phyloP scores from a whole-genome alignment of 2,329 filamentous ascomycete genomes.

The Balansia obtecta region DNA sequence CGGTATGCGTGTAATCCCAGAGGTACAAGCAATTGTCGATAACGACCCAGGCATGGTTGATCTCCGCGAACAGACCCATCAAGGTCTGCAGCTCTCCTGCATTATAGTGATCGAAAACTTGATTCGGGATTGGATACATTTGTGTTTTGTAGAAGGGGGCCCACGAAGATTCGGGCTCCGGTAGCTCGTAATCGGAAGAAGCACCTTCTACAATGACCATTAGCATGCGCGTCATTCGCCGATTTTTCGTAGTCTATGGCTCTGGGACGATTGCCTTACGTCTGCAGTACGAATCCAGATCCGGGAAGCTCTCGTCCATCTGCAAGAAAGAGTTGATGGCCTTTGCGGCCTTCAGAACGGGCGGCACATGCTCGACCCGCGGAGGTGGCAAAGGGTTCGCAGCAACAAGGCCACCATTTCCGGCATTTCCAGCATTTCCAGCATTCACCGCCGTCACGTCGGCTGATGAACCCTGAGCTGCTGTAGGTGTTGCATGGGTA shows the following conservation, averaged over 20 bases:
- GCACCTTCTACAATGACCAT: slow-evolving; percentile 56
- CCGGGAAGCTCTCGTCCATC: slow-evolving; percentile 70
- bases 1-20: slow-evolving; percentile 94
- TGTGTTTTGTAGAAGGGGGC: slow-evolving; percentile 80
- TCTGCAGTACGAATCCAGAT: slow-evolving; percentile 78
- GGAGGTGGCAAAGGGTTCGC: slow-evolving; percentile 27
- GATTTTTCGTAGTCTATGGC: background rate
- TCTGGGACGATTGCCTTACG: slow-evolving; percentile 43
- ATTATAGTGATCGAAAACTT: slow-evolving; percentile 88
- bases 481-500: background rate
- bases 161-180: slow-evolving; percentile 56
- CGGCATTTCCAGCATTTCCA: slow-evolving; percentile 9
- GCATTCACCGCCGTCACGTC: slow-evolving; percentile 15
- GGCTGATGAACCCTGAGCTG: slow-evolving; percentile 3
- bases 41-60: slow-evolving; percentile 90
- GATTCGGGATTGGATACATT: slow-evolving; percentile 81
- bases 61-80: slow-evolving; percentile 89
- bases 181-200: slow-evolving; percentile 83
- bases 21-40: slow-evolving; percentile 94
- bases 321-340: slow-evolving; percentile 72
- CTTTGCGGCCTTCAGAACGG: slow-evolving; percentile 66
- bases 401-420: slow-evolving; percentile 16
- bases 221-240: background rate
- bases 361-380: slow-evolving; percentile 40
- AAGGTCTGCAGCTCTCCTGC: slow-evolving; percentile 73